Percentiles rank a stretch among this genome's conserved stretches.
phyloP scores from a whole-genome alignment of 768 basidiomycete genomes.

The Baorangia bicolor region DNA sequence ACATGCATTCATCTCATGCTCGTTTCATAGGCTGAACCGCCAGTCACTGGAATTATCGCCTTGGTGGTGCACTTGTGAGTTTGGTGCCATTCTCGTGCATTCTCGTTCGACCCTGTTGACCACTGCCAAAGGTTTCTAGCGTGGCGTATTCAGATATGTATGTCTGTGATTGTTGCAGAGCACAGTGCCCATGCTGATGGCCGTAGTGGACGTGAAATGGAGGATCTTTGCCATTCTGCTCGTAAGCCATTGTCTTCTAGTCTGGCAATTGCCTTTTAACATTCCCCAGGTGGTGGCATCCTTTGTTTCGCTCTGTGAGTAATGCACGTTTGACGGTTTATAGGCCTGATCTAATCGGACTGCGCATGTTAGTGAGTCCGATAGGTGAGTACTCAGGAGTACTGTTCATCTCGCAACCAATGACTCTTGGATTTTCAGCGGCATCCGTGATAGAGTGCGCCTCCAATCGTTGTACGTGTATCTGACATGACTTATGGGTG shows the following conservation, averaged over 20 bases:
- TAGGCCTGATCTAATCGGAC: background rate
- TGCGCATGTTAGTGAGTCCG: background rate
- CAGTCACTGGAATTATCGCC: background rate
- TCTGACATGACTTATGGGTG: background rate
- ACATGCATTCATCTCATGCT: background rate
- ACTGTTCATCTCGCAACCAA: background rate
- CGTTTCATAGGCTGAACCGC: background rate
- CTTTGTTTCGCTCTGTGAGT: background rate
- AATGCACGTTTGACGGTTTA: background rate
- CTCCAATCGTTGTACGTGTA: background rate
- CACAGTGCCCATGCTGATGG: background rate
- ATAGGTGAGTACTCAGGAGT: background rate
- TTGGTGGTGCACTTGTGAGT: slow-evolving; percentile 1
- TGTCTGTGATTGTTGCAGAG: background rate
- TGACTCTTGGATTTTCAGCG: background rate
- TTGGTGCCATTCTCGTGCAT: background rate
- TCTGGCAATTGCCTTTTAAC: background rate
- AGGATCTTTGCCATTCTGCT: background rate
- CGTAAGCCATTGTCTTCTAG: background rate
- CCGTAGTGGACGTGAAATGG: slow-evolving; percentile 1
- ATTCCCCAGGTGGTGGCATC: background rate
- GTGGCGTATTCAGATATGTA: slow-evolving; percentile 3
- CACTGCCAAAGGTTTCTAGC: background rate
- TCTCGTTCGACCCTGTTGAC: background rate
- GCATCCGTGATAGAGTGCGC: background rate